Conservation (phyloP, 176 grass and related monocot genomes). For the Aegilops sharonensis region DNA sequence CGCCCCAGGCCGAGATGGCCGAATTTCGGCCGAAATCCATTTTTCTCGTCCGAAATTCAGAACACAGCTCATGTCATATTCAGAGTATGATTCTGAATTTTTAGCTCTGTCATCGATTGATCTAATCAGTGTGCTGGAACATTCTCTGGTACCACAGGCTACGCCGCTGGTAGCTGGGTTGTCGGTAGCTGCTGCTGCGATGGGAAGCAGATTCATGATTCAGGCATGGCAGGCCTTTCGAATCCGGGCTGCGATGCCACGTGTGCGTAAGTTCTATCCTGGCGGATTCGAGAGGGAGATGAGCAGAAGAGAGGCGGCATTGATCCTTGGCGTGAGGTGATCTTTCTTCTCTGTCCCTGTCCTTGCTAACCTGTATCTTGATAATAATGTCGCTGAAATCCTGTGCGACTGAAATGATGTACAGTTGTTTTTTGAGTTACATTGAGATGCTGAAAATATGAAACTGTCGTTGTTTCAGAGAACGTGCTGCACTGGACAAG, state of each 20-base stretch:
- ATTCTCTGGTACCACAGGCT: constrained; percentile 46
- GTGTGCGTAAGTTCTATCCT: constrained; percentile 65
- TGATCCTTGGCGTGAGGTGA: constrained; percentile 91
- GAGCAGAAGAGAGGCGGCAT: constrained; percentile 71
- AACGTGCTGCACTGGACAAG: constrained; percentile 64
- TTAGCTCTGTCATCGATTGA: background rate
- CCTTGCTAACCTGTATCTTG: background rate
- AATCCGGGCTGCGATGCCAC: constrained; percentile 46
- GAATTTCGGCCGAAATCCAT: no score
- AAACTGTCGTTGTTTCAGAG: constrained; percentile 35
- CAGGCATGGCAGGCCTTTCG: constrained; percentile 71
- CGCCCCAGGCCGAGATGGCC: no score
- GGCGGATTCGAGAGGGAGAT: constrained; percentile 86
- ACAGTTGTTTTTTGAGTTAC: background rate
- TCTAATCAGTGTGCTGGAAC: constrained; percentile 5
- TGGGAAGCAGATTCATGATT: constrained; percentile 63
- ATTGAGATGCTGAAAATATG: background rate
- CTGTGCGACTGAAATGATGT: background rate
- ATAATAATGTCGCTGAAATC: background rate
- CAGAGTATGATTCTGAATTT: background rate
- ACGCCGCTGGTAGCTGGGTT: constrained; percentile 65
- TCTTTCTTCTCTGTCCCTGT: background rate
- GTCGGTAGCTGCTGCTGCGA: constrained; percentile 67
- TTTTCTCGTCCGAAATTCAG: no score
- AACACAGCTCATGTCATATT: no score